These are phyloP conservation scores for Acarospora socialis DNA, from an alignment of 2,329 filamentous ascomycete species.

Conservation along the genomic window DNA sequence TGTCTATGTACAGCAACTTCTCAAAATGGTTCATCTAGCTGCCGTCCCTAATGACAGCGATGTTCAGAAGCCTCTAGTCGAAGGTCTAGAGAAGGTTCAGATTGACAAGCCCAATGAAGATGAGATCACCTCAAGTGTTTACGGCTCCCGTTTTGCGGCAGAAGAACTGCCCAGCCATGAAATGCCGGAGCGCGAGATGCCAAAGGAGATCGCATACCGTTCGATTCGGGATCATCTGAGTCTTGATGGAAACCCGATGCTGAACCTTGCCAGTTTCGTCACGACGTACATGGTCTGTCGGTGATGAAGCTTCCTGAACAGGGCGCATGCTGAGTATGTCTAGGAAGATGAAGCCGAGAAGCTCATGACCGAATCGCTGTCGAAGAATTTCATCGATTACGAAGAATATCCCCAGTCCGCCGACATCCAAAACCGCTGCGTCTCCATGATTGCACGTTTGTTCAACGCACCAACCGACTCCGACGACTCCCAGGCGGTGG, in stretches of 20 bases:
- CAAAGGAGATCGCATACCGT: conserved; percentile 79
- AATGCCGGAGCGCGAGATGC: conserved; percentile 58
- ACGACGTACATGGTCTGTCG: conserved; percentile 78
- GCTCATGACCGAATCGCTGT: conserved; percentile 82
- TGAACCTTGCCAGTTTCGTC: conserved; percentile 75
- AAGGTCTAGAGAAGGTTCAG: conserved; percentile 33
- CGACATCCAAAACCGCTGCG: conserved; percentile 83
- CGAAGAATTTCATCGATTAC: conserved; percentile 92
- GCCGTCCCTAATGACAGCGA: conserved; percentile 28
- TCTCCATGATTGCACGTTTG: conserved; percentile 77
- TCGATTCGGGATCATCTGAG: conserved; percentile 95
- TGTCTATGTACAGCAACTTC: neutral
- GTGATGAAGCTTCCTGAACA: conserved; percentile 3
- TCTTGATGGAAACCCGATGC: conserved; percentile 78
- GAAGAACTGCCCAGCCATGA: conserved; percentile 67
- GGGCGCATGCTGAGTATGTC: neutral
- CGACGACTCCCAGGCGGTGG: conserved; percentile 52
- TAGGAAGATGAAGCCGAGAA: conserved; percentile 90
- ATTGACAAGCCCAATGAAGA: conserved; percentile 33
- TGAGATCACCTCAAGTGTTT: conserved; percentile 60
- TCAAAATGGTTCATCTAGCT: conserved; percentile 36
- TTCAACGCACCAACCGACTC: conserved; percentile 58
- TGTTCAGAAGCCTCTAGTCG: conserved; percentile 23
- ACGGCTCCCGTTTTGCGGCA: conserved; percentile 71
- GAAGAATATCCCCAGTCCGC: conserved; percentile 71